Percentiles rank a stretch among this genome's conserved stretches.
phyloP scores from a whole-genome alignment of 768 basidiomycete species.

The Calvatia gigantea region DNA sequence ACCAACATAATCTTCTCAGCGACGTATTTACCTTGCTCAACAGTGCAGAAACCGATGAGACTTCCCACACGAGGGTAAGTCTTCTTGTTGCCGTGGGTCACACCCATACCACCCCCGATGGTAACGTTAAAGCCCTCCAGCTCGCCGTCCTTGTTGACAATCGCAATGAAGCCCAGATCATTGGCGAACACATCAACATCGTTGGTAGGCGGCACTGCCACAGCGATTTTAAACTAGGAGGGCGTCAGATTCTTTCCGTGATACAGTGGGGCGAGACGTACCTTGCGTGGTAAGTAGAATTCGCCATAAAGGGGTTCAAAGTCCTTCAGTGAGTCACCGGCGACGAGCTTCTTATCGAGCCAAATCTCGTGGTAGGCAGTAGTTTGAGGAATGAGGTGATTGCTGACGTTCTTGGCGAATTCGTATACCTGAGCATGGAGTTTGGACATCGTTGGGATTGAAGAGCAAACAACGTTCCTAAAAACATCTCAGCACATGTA shows the following conservation, averaged over 20 bases:
- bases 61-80: slow-evolving; percentile 91
- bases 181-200: slow-evolving; percentile 95
- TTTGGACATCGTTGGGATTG: slow-evolving; percentile 86
- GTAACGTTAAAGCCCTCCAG: slow-evolving; percentile 92
- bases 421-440: slow-evolving; percentile 80
- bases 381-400: slow-evolving; percentile 84
- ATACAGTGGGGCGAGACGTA: slow-evolving; percentile 25
- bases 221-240: slow-evolving; percentile 89
- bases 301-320: slow-evolving; percentile 97
- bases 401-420: slow-evolving; percentile 81
- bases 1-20: slow-evolving; percentile 93
- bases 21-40: slow-evolving; percentile 79
- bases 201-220: slow-evolving; percentile 95
- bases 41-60: slow-evolving; percentile 89
- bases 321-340: slow-evolving; percentile 90
- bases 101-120: slow-evolving; percentile 98
- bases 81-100: slow-evolving; percentile 98
- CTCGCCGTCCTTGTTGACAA: slow-evolving; percentile 71
- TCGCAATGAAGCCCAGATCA: slow-evolving; percentile 96
- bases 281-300: slow-evolving; percentile 95
- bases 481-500: too few species aligned
- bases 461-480: slow-evolving; percentile 89
- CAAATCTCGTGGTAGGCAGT: slow-evolving; percentile 98
- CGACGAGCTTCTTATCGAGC: slow-evolving; percentile 96
- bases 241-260: not conserved